Conservation (phyloP, 768 basidiomycete species). For the Lactarius tabidus region DNA sequence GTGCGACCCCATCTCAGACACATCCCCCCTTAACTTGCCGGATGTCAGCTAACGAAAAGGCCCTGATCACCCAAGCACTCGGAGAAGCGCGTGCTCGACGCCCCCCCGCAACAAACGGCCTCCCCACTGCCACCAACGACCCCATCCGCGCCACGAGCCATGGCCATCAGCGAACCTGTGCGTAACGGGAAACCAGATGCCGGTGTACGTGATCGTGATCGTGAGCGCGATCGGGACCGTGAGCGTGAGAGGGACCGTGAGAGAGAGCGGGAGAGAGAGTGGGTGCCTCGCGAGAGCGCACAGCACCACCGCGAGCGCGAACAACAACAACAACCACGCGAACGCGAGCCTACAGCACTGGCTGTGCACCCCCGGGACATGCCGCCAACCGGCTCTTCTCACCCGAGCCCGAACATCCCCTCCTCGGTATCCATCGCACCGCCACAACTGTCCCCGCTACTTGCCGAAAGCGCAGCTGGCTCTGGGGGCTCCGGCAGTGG, state of each 20-base stretch:
- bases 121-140: constrained; percentile 49
- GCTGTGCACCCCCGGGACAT: constrained; percentile 13
- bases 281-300: constrained; percentile 22
- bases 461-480: background rate
- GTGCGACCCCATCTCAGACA: constrained; percentile 35
- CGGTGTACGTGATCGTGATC: constrained; percentile 37
- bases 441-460: constrained; percentile 1
- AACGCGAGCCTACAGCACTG: background rate
- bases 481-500: constrained; percentile 12
- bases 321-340: constrained; percentile 15
- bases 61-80: constrained; percentile 27
- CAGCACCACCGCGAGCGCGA: constrained; percentile 20
- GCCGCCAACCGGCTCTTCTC: background rate
- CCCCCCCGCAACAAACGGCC: constrained; percentile 34
- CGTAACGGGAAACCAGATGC: constrained; percentile 42
- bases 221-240: constrained; percentile 47
- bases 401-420: background rate
- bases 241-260: constrained; percentile 31
- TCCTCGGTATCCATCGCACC: background rate
- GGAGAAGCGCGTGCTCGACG: constrained; percentile 57
- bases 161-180: constrained; percentile 48
- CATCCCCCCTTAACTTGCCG: background rate
- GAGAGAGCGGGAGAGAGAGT: constrained; percentile 12
- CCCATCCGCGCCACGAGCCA: constrained; percentile 69
- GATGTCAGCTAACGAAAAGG: background rate